Evolutionary conservation across 2,329 filamentous ascomycete genomes (phyloP).

Genomic region (Colletotrichum cuscutae): DNA sequence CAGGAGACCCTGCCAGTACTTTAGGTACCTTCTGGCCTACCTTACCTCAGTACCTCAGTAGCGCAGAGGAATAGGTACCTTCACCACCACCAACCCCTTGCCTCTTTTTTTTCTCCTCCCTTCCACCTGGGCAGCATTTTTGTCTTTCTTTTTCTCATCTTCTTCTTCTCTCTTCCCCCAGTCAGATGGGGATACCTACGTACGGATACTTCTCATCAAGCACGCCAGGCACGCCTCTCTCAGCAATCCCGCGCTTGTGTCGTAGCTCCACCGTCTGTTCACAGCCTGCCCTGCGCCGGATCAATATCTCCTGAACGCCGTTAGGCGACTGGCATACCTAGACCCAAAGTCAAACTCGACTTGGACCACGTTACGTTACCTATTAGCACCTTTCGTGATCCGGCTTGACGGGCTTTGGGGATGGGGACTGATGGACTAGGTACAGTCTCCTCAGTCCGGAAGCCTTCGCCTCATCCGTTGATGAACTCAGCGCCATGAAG

Average conservation of each 20-base stretch:
- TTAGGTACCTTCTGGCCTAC: too few species aligned
- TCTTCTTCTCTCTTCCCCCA: not conserved
- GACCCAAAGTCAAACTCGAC: constrained; percentile 7
- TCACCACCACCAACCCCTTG: not conserved
- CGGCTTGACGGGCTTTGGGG: not conserved
- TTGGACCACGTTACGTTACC: not conserved
- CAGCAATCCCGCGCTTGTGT: not conserved
- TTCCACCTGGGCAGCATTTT: not conserved
- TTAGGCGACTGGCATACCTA: not conserved
- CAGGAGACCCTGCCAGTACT: not conserved
- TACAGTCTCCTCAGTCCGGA: not conserved
- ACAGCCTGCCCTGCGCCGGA: constrained; percentile 5
- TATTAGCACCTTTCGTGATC: not conserved
- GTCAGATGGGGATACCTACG: not conserved
- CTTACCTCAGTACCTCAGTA: not conserved
- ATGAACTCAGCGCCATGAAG: not conserved
- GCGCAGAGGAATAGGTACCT: too few species aligned
- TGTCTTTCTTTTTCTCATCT: not conserved
- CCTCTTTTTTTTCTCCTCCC: not conserved
- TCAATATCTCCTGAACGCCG: not conserved
- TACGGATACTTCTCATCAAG: not conserved
- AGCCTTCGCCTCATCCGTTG: not conserved
- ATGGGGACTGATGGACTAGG: not conserved
- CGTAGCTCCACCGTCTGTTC: constrained; percentile 1
- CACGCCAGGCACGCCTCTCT: not conserved